A percentile compares a stretch with the other conserved stretches of the same genome.
Conservation (phyloP, 345 rosid genomes). For the Populus tremula region DNA sequence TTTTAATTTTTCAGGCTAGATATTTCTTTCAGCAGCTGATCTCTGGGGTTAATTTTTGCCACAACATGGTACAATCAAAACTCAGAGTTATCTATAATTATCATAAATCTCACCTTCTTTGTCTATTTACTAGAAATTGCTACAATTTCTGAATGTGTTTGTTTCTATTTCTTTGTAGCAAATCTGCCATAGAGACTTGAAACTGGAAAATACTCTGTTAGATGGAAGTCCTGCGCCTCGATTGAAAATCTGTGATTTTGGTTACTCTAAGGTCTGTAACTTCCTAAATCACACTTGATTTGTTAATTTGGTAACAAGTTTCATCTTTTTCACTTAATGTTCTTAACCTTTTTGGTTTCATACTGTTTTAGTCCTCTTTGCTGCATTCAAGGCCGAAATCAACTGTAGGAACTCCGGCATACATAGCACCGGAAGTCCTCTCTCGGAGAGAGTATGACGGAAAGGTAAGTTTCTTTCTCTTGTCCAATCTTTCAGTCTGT, state of each 20-base stretch:
- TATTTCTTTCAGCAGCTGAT: constrained; percentile 92
- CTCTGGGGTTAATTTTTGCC: constrained; percentile 81
- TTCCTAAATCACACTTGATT: background rate
- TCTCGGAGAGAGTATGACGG: constrained; percentile 83
- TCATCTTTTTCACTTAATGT: constrained; percentile 6
- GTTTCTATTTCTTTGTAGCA: constrained; percentile 42
- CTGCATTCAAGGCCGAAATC: constrained; percentile 93
- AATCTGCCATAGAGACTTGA: constrained; percentile 94
- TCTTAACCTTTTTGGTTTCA: background rate
- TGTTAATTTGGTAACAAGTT: background rate
- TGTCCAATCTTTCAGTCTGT: background rate
- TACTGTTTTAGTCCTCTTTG: constrained; percentile 55
- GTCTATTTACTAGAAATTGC: background rate
- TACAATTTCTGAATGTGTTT: background rate
- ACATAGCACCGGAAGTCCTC: constrained; percentile 90
- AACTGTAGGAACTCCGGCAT: constrained; percentile 93
- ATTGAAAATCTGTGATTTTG: constrained; percentile 87
- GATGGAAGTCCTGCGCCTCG: constrained; percentile 95
- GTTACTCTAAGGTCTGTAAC: constrained; percentile 75
- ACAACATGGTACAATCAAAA: constrained; percentile 51
- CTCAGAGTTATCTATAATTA: background rate
- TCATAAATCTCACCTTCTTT: background rate
- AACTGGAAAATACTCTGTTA: constrained; percentile 81
- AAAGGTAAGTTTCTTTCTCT: constrained; percentile 42
- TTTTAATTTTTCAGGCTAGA: constrained; percentile 55